phyloP scores from a whole-genome alignment of 768 basidiomycete genomes.

The Tricholoma flavovirens region DNA sequence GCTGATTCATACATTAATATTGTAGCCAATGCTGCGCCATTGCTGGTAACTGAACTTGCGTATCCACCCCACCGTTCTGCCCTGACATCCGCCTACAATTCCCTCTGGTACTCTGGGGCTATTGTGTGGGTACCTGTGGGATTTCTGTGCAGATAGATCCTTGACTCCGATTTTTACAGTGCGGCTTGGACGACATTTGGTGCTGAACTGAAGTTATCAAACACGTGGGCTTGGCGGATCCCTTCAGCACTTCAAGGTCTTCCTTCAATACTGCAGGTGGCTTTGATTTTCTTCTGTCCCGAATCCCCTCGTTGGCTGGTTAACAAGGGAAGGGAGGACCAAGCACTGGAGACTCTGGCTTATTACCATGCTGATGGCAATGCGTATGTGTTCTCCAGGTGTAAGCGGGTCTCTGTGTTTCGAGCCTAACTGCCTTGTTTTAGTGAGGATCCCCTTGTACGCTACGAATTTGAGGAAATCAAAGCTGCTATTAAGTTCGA shows the following conservation, averaged over 20 bases:
- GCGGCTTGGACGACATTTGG: conserved; percentile 87
- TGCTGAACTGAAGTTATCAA: conserved; percentile 56
- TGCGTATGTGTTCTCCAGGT: conserved; percentile 26
- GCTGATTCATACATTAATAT: conserved; percentile 1
- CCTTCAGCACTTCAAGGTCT: conserved; percentile 69
- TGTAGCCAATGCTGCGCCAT: conserved; percentile 66
- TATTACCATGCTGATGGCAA: conserved; percentile 83
- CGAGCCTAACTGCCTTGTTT: background rate
- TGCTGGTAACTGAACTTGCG: conserved; percentile 81
- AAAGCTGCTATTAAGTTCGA: conserved; percentile 72
- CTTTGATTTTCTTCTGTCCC: conserved; percentile 62
- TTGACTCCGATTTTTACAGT: conserved; percentile 21
- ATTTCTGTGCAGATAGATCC: background rate
- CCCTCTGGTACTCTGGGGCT: conserved; percentile 81
- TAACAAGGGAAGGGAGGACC: conserved; percentile 62
- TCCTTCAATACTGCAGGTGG: conserved; percentile 63
- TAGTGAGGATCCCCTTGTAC: conserved; percentile 60
- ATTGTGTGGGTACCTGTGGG: conserved; percentile 50
- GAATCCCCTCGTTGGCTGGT: conserved; percentile 85
- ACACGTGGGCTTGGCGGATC: conserved; percentile 78
- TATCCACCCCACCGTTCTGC: conserved; percentile 80
- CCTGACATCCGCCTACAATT: conserved; percentile 75
- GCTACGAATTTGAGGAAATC: conserved; percentile 77
- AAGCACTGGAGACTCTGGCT: conserved; percentile 67
- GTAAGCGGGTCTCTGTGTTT: background rate